Evolutionary conservation across 176 grass and related monocot species (phyloP), one percentile per base, ranked within the genome.

Genomic region (Oryza longistaminata): DNA sequence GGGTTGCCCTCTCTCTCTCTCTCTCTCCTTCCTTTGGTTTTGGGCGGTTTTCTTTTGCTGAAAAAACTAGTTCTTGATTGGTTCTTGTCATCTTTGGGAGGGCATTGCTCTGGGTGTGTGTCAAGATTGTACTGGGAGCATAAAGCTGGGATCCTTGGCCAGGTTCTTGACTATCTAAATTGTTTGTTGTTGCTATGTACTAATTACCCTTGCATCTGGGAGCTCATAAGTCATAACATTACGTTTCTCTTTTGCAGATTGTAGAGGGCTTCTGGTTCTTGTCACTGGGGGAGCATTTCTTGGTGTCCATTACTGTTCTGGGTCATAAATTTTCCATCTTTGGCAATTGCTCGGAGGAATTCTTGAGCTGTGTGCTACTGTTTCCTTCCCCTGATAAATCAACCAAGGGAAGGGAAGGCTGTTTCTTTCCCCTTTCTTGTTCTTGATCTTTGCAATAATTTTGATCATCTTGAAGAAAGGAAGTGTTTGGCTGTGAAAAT

Each of bases 401-500:
- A 50, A 50, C n/a, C 26, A 49, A 71, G 17, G 11, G 8, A 42
- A 69, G 75, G n/a, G n/a, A 64, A 35, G 35, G 6, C n/a, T 66
- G 22, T 26, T 43, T 24, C 10, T 64, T 25, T n/a, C 0, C 55
- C n/a, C 60, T n/a, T 9, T 64, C 33, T 6, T 26, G 4, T 17
- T 27, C 21, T 72, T 44, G 2, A 42, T 73, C 66, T 15, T 24
- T 35, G 64, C 16, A 49, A 58, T 13, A 11, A 55, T 8, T 68
- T 60, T 35, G 9, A 22, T 39, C 31, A 10, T n/a, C 29, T 9
- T 52, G 25, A 76, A 42, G 37, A 58, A 1, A 73, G 3, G 42
- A 5, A 31, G 29, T 34, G 53, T 12, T 53, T 64, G 12, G 31
- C 60, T 61, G 6, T 21, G 39, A 85, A 85, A 77, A 98, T 98